A percentile compares a stretch with the other conserved stretches of the same genome.
phyloP scores from a whole-genome alignment of 441 rosid genomes.

The Populus trichocarpa region DNA sequence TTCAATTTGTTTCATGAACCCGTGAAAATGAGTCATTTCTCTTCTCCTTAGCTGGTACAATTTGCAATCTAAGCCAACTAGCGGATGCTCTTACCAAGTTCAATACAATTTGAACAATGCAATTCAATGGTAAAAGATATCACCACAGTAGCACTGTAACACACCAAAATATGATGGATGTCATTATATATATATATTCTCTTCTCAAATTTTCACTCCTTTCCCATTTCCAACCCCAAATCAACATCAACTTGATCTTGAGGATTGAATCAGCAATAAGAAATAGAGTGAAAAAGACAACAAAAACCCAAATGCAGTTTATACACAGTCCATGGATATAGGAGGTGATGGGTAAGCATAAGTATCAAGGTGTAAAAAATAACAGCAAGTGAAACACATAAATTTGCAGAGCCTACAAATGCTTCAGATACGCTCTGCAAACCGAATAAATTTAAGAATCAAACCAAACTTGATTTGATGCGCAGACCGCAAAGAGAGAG shows the following conservation, averaged over 20 bases:
- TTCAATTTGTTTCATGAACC: not conserved
- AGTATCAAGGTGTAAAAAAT: not conserved
- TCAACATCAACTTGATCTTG: not conserved
- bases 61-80: not conserved
- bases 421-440: not conserved
- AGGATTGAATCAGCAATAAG: not conserved
- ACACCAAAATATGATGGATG: not conserved
- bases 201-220: not conserved
- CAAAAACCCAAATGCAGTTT: not conserved
- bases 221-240: not conserved
- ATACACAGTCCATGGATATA: not conserved
- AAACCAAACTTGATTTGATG: slow-evolving; percentile 16
- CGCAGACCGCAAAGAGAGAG: not conserved
- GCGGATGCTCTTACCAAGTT: not conserved
- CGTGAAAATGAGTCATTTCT: not conserved
- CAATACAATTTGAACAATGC: not conserved
- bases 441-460: slow-evolving; percentile 6
- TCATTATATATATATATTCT: not conserved
- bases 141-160: not conserved
- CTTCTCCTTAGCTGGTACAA: not conserved
- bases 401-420: not conserved
- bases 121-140: not conserved
- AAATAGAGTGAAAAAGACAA: not conserved
- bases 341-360: not conserved
- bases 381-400: not conserved